These are phyloP conservation scores for Mycena sp. DNA, from an alignment of 1,284 basidiomycete species.

Conservation along the genomic window DNA sequence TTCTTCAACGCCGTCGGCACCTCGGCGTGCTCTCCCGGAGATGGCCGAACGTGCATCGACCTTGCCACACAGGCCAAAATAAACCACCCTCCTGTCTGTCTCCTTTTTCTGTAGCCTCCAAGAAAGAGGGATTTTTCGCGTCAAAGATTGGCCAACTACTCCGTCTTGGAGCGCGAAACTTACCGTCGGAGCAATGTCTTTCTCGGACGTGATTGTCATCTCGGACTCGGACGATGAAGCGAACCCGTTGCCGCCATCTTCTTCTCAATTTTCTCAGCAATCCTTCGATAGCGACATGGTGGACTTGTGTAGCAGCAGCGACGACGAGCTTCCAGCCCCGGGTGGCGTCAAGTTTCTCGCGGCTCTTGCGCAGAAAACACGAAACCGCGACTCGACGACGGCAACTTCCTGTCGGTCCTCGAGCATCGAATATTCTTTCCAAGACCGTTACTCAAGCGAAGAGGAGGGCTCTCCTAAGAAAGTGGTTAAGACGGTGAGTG, in stretches of 20 bases:
- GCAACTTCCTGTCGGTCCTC: background rate
- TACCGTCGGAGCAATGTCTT: no score
- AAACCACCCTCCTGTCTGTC: no score
- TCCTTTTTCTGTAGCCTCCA: no score
- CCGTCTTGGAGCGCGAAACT: no score
- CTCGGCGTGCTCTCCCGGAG: no score
- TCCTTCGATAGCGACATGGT: background rate
- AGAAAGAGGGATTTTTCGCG: no score
- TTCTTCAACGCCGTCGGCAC: no score
- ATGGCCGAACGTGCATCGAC: no score
- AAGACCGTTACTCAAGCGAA: background rate
- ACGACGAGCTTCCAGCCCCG: conserved; percentile 21
- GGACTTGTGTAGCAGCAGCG: conserved; percentile 13
- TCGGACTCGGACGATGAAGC: conserved; percentile 24
- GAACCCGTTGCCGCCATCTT: conserved; percentile 6
- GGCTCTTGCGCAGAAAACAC: conserved; percentile 1
- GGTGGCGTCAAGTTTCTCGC: background rate
- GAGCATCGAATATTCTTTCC: background rate
- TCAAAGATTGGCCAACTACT: no score
- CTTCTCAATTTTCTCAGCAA: conserved; percentile 18
- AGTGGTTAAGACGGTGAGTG: conserved; percentile 20
- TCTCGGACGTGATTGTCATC: no score
- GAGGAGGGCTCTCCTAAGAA: conserved; percentile 13
- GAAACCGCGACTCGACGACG: conserved; percentile 13
- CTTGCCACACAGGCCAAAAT: no score